Base-by-base conservation (phyloP, 2,329 filamentous ascomycete species). In the Diplodia intermedia region DNA sequence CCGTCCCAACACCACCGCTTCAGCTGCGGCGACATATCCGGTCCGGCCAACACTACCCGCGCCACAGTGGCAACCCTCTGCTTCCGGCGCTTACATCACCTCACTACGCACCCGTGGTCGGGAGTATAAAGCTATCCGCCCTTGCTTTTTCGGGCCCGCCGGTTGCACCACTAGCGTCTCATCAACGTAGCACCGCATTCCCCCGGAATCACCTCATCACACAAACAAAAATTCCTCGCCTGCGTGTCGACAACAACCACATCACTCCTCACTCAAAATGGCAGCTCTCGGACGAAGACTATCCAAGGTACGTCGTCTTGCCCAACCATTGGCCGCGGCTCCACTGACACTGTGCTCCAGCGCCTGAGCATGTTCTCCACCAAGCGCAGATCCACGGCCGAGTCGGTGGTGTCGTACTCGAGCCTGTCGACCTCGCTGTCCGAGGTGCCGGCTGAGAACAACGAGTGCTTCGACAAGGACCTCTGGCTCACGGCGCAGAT, bases 401-500 rank as follows among this genome's bases (percentile, higher is more conserved):
- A 63, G 14, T 63, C 60, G 3, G 60, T 63, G 18, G 60, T 38
- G 8, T 63, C 60, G 2, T 63, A 52, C 60, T 63, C 60, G 29
- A 63, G 60, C 60, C 43, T 63, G 12, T 63, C 60, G 11, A 63
- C 60, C 14, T 36, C 60, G n/a, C 43, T 52, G 2, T 63, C 60
- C 11, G 60, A 63, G 11, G 60, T 63, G 43, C 60, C 60, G 12
- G 60, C 60, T 5, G 60, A 63, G 47, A 63, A 52, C n/a, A 36
- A 63, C 43, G 60, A 63, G 29, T 8, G 26, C 43, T 63, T 63
- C 47, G 60, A 63, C 60, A 63, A 63, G 60, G 60, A 63, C 47
- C 60, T 63, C 29, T 63, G 60, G 60, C 50, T 63, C 31, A 5
- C 47, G n/a, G 60, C 60, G 6, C 60, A 63, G 26, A 52, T 63